Evolutionary conservation across 2,329 filamentous ascomycete genomes (phyloP), one percentile per base, ranked within the genome.

Genomic region (Claviceps capensis): DNA sequence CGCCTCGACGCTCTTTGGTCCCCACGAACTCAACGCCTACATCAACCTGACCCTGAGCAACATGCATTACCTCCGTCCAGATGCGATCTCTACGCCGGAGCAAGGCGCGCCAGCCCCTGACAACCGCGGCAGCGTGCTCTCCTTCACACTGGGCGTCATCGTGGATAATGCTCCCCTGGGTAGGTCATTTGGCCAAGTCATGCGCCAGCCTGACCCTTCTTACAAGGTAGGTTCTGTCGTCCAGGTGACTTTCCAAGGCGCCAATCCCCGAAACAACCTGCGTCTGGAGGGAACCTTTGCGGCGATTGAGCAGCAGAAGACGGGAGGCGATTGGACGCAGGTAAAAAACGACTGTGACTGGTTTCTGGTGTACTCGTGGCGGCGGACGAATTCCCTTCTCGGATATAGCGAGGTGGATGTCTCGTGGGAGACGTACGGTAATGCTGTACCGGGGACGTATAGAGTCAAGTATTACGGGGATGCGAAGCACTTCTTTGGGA

Each of bases 201-300:
- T 79, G 30, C 67, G 68, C 0, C 75, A 83, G 47, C 73, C 78
- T 1, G 62, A 68, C 0, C 62, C 74, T 11, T 68, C 70, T 1
- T 88, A 86, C 63, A 56, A 66, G 1, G 68, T 76, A 8, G 87
- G 88, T 3, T 74, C 78, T 36, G 71, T 72, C 4, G 79, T 90
- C 48, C 76, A 71, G 16, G 84, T 77, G 0, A 81, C 75, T 0
- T 96, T 96, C 65, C 79, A 91, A 2, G 91, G 84, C 16, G 90
- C 90, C 1, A 95, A 95, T 61, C 91, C 91, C 16, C 79, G 91
- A 34, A 96, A 96, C 65, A 86, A 95, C 57, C 78, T 96, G 34
- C 79, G 82, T 2, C 79, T 88, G 2, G 90, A 87, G 60, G 76
- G 74, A 2, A 95, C 88, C 0, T 96, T 82, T 65, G 83, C 83